Base-by-base conservation (phyloP, 441 rosid genomes). In the Melastoma candidum region DNA sequence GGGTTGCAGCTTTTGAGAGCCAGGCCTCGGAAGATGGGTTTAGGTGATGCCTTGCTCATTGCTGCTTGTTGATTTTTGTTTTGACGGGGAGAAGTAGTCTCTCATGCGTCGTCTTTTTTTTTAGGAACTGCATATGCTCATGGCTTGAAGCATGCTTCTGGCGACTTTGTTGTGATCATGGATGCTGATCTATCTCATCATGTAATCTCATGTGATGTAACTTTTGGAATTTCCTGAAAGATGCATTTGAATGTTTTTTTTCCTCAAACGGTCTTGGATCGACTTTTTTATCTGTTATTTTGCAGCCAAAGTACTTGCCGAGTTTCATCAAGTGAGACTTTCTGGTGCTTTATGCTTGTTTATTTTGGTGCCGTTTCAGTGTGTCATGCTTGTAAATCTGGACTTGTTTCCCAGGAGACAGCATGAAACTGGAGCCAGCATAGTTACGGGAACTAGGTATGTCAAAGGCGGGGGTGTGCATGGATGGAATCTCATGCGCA, bases 141-240 rank as follows among this genome's bases (percentile, higher is more conserved):
- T 71, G 96, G 99, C 48, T 68, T 94, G 78, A 84, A 83, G 70
- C 89, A 94, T 78, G 97, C 89, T 6, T 71, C 96, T 2, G 99
- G 97, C 26, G 84, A 83, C 64, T 89, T 89, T 63, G 80, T 94
- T 47, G 94, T 94, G 12, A 89, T 94, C 61, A 89, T 94, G 97
- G 99, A 87, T 76, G 99, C 99, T 66, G 97, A 89, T 83, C 77
- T 93, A 47, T 93, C 99, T 39, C 99, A 94, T 75, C 99, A 94
- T 80, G 99, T 87, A 75, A 84, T 36, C 8, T 9, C 7, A 36
- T 36, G 41, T 36, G 41, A 36, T 36, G 8, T 36, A 4, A 36
- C 41, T 4, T 36, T 36, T 36, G 41, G 41, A 36, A 36, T 36
- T 36, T 6, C 41, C 41, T 4, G 3, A 24, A 4, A 14, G 14